Evolutionary conservation across 2,329 filamentous ascomycete genomes (phyloP).

Genomic region (Claviceps sp.): DNA sequence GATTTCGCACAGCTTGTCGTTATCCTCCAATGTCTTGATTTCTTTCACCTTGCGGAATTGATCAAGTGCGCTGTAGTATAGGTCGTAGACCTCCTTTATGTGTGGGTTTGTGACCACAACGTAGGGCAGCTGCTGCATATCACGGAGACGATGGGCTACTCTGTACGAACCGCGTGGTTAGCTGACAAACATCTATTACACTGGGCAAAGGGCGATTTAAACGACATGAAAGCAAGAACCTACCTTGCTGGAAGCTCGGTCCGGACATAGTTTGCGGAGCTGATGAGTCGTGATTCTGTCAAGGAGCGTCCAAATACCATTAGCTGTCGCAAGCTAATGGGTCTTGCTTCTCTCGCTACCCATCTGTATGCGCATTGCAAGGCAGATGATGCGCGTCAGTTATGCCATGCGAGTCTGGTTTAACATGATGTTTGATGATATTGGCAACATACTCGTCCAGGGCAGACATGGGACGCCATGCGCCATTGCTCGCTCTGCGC

Average conservation of each 20-base stretch:
- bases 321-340: slow-evolving; percentile 91
- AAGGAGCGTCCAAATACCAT: slow-evolving; percentile 94
- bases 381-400: slow-evolving; percentile 3
- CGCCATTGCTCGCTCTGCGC: slow-evolving; percentile 17
- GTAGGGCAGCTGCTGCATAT: slow-evolving; percentile 94
- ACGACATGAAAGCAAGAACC: neutral
- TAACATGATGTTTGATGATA: neutral
- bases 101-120: slow-evolving; percentile 92
- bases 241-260: slow-evolving; percentile 52
- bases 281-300: slow-evolving; percentile 77
- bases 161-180: slow-evolving; percentile 27
- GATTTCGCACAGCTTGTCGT: slow-evolving; percentile 71
- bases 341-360: slow-evolving; percentile 81
- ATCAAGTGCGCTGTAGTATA: slow-evolving; percentile 96
- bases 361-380: slow-evolving; percentile 43
- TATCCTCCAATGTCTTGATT: slow-evolving; percentile 75
- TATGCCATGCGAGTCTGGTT: neutral
- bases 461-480: slow-evolving; percentile 51
- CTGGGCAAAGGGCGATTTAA: neutral
- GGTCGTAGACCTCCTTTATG: slow-evolving; percentile 86
- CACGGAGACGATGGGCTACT: slow-evolving; percentile 83
- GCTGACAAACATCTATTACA: neutral
- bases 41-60: slow-evolving; percentile 72
- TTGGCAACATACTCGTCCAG: slow-evolving; percentile 44
- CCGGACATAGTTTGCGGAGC: slow-evolving; percentile 94